Evolutionary conservation across 2,329 filamentous ascomycete species (phyloP), one percentile per base, ranked within the genome.

Genomic region (Podosphaera fusca): DNA sequence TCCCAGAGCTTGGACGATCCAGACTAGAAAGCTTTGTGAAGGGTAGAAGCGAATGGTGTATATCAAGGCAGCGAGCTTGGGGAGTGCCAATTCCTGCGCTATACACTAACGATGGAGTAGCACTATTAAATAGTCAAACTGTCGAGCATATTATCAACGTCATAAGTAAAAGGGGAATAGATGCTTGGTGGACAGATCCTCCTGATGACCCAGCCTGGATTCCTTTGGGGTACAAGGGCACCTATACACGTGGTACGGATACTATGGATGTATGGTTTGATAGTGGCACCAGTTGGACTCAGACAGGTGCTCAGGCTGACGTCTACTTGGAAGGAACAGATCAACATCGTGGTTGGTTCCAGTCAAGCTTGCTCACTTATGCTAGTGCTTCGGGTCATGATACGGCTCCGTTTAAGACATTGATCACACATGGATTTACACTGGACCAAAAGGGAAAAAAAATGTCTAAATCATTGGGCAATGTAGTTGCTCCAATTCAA

Each of bases 261-360:
- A 98, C 92, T 0, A 98, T 98, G 92, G 92, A 98, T 68, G 92
- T 98, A 8, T 98, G 92, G 92, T 98, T 98, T 64, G 92, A 98
- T 68, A 96, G 92, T 62, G 92, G 92, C 4, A 95, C 85, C 55
- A 95, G 87, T 65, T 98, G 92, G 92, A 84, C 75, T 3, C 75
- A 79, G 66, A 73, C 72, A 34, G 63, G 69, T 7, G 65, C 67
- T 61, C 81, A 68, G 31, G 87, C 87, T 0, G 88, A 98, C 67
- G 77, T 96, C 31, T 96, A 94, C 67, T 77, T 96, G 2, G 92
- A 98, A 71, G 92, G 92, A 36, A 86, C 84, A 2, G 92, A 98
- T 68, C 92, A 98, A 68, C 92, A 98, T 69, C 84, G 92, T 45
- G 92, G 92, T 35, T 98, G 92, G 92, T 98, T 98, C 68, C 92